Base-by-base conservation (phyloP, 2,329 filamentous ascomycete genomes). In the Tolypocladium tundrense region DNA sequence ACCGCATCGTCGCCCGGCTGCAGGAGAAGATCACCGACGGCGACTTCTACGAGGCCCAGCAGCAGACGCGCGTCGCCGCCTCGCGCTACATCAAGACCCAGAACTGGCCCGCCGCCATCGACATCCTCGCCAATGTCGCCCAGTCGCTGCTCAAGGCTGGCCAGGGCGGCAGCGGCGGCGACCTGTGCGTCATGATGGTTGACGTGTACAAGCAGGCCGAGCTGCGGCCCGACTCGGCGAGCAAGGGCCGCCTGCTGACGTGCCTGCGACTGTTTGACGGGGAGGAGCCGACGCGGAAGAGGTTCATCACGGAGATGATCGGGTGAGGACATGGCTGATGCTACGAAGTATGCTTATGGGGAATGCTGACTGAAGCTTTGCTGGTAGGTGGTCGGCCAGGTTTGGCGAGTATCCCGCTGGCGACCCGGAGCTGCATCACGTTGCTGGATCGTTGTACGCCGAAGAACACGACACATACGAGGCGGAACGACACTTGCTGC, bases 21-120 rank as follows among this genome's bases (percentile, higher is more conserved):
- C 89, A 93, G 76, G 80, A 88, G 74, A 93, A 91, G 74, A 96
- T 96, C 73, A 80, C 85, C 64, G 91, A 95, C 73, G 93, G 92
- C 68, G 88, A 94, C 71, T 97, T 85, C 81, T 99, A 99, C 78
- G 94, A 99, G 82, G 94, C 94, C 59, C 93, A 97, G 76, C 94
- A 99, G 75, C 94, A 99, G 78, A 90, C 96, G 64, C 91, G 94
- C 62, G 92, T 97, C 57, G 93, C 97, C 65, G 92, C 92, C 60
- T 88, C 91, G 43, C 91, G 95, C 59, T 96, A 99, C 77, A 86
- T 93, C 72, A 97, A 97, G 77, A 82, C 88, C 50, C 78, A 83
- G 61, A 93, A 93, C 80, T 97, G 89, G 82, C 73, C 81, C 64
- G 88, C 91, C 14, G 94, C 95, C 53, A 87, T 91, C 70, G 90